Conservation (phyloP, 2,329 filamentous ascomycete species). For the Trichoderma hamatum region DNA sequence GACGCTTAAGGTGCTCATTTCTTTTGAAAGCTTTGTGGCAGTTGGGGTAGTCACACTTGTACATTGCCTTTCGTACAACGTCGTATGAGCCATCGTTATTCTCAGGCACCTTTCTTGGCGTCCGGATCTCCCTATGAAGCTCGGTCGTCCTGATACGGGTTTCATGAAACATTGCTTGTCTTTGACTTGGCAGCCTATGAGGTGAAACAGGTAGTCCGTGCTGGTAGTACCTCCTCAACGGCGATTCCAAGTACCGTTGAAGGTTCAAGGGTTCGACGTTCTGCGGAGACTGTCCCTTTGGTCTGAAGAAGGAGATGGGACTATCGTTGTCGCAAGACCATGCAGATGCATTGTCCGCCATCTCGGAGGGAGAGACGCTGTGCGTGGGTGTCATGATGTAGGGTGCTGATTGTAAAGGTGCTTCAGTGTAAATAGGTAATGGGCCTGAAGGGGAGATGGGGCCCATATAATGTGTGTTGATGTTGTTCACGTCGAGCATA, state of each 20-base stretch:
- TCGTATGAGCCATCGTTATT: constrained; percentile 41
- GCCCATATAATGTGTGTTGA: constrained; percentile 41
- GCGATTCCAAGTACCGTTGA: constrained; percentile 41
- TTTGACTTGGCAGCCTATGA: constrained; percentile 41
- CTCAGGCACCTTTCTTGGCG: constrained; percentile 36
- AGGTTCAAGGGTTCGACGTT: constrained; percentile 42
- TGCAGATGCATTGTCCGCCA: constrained; percentile 42
- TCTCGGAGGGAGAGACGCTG: constrained; percentile 45
- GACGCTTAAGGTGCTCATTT: constrained; percentile 60
- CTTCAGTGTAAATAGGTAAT: constrained; percentile 42
- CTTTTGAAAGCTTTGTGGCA: constrained; percentile 56
- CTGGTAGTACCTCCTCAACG: constrained; percentile 37
- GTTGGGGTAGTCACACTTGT: constrained; percentile 50
- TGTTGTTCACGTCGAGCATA: constrained; percentile 42
- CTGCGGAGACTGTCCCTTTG: constrained; percentile 37
- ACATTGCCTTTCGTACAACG: constrained; percentile 46
- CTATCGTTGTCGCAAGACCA: constrained; percentile 48
- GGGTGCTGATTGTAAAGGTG: constrained; percentile 38
- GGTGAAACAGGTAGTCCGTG: constrained; percentile 40
- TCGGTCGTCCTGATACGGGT: too few species aligned
- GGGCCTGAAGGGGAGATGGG: constrained; percentile 44
- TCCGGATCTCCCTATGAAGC: constrained; percentile 47
- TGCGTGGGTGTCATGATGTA: constrained; percentile 48
- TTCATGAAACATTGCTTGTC: too few species aligned
- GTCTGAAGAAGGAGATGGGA: constrained; percentile 47